Percentiles rank a stretch among this genome's conserved stretches.
phyloP scores from a whole-genome alignment of 306 rosid species.

The Rubus idaeus region DNA sequence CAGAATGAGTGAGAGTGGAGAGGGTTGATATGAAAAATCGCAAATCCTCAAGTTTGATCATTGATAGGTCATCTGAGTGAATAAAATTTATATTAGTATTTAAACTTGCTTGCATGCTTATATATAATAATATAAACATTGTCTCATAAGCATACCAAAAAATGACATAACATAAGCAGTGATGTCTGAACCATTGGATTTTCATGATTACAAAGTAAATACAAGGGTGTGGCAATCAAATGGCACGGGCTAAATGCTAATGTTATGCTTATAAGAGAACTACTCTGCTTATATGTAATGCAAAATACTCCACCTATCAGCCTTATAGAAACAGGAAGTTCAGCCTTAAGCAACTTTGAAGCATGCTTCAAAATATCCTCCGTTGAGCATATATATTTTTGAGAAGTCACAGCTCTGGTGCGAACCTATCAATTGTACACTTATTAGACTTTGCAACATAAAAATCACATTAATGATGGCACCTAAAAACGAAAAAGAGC shows the following conservation, averaged over 20 bases:
- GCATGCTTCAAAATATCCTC: conserved; percentile 87
- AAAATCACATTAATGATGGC: not conserved
- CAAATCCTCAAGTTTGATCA: not conserved
- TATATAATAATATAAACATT: not conserved
- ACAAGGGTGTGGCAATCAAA: not conserved
- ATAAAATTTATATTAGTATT: not conserved
- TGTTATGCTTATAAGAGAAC: not conserved
- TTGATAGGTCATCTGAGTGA: not conserved
- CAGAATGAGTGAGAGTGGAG: not conserved
- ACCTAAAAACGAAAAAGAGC: not conserved
- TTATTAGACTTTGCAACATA: not conserved
- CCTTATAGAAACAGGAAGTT: conserved; percentile 88
- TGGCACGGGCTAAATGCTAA: not conserved
- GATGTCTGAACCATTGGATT: not conserved
- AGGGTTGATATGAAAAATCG: not conserved
- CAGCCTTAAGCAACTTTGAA: conserved; percentile 79
- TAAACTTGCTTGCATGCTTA: not conserved
- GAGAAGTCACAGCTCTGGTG: conserved; percentile 84
- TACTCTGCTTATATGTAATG: not conserved
- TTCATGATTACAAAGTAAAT: not conserved
- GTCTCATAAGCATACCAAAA: not conserved
- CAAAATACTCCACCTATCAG: conserved; percentile 57
- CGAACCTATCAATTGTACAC: conserved; percentile 58
- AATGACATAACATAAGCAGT: not conserved
- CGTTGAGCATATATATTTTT: conserved; percentile 54